Evolutionary conservation across 2,329 filamentous ascomycete species (phyloP), one percentile per base, ranked within the genome.

Genomic region (Alternaria tenuissima): DNA sequence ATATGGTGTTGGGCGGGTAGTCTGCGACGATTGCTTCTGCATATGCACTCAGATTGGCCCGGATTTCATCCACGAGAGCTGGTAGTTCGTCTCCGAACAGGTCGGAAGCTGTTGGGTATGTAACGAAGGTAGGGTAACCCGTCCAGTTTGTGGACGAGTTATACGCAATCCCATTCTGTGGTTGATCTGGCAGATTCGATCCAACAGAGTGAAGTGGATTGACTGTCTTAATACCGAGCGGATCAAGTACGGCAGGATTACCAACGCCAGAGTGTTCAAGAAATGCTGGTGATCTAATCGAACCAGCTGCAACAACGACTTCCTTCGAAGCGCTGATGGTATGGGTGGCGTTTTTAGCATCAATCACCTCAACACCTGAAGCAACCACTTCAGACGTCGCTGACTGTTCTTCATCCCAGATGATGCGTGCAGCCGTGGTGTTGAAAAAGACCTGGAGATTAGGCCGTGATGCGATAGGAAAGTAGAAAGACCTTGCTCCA

Each of bases 401-500:
- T 9, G 24, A 12, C 11, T 26, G 36, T 8, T 28, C 34, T 22
- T 63, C 54, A 9, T 64, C 43, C 79, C 80, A 83, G 6, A 80
- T 57, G 16, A 84, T 72, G 28, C 72, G 73, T 42, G 79, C 79
- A 1, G 78, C 82, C 2, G 73, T 73, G 0, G 81, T 80, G 60
- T 82, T 81, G 18, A 79, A 63, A 30, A 83, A 77, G 1, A 84
- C 67, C 3, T 81, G 66, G 1, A 84, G 69, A 61, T 85, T 85
- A 3, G 70, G 48, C 44, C 82, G 72, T 43, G 63, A 52, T 18
- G 63, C 71, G 57, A 81, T 67, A 2, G 82, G 81, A 54, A 75
- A 82, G 64, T 83, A 84, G 63, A 82, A 85, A 5, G 82, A 80
- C 16, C 81, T 73, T 4, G 81, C 82, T 36, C 83, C 81, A 70